phyloP scores from a whole-genome alignment of 768 basidiomycete genomes.

The Lentinula boryana region DNA sequence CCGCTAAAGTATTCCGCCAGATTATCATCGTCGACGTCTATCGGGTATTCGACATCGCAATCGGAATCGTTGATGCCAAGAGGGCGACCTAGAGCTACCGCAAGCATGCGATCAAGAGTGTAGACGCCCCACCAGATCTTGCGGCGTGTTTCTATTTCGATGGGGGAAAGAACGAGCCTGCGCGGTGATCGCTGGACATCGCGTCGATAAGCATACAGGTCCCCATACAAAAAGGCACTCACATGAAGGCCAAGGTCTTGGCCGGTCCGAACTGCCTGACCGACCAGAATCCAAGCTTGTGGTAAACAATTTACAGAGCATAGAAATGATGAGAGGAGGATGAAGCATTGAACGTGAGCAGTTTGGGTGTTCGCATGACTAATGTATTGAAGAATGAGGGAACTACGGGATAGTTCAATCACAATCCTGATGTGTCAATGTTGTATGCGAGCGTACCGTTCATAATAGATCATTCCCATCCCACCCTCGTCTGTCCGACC shows the following conservation, averaged over 20 bases:
- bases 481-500: constrained; percentile 70
- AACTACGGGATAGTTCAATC: constrained; percentile 35
- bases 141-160: constrained; percentile 84
- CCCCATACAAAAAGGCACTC: constrained; percentile 24
- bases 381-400: constrained; percentile 88
- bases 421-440: background rate
- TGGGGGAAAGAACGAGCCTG: constrained; percentile 57
- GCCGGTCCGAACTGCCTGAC: constrained; percentile 83
- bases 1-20: constrained; percentile 70
- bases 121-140: constrained; percentile 97
- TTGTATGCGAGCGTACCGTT: constrained; percentile 49
- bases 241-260: constrained; percentile 93
- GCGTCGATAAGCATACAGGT: constrained; percentile 13
- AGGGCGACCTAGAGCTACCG: constrained; percentile 82
- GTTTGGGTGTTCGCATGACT: constrained; percentile 82
- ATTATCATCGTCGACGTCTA: constrained; percentile 77
- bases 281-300: constrained; percentile 89
- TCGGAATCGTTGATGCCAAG: constrained; percentile 86
- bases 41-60: constrained; percentile 84
- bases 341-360: constrained; percentile 85
- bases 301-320: constrained; percentile 92
- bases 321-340: constrained; percentile 84
- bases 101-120: constrained; percentile 86
- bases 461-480: constrained; percentile 87
- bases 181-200: constrained; percentile 70